Conservation (phyloP, 139 green algal species). For the Chlorella sp. region DNA sequence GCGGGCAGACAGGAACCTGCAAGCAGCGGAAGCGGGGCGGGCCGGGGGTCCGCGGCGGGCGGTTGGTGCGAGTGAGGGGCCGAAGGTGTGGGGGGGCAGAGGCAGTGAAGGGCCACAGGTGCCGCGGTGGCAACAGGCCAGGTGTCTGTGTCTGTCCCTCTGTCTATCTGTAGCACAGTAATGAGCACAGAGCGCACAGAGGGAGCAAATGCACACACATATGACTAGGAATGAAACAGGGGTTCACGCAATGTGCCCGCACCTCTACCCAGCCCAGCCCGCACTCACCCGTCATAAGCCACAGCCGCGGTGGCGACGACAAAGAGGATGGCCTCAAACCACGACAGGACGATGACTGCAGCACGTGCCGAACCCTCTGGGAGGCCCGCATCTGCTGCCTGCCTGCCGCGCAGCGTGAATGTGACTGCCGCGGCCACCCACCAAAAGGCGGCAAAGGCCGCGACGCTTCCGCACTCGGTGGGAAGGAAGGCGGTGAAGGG, state of each 20-base stretch:
- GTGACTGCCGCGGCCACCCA: not conserved
- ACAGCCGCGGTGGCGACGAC: not conserved
- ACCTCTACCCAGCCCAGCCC: not conserved
- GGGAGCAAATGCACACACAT: not conserved
- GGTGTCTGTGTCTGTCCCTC: too few species aligned
- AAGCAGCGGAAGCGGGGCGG: too few species aligned
- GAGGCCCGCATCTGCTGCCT: not conserved
- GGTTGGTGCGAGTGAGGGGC: too few species aligned
- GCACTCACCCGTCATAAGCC: conserved; percentile 6
- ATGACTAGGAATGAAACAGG: too few species aligned
- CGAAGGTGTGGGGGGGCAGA: too few species aligned
- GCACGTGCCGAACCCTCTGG: not conserved
- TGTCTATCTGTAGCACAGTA: too few species aligned
- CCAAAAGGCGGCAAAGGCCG: conserved; percentile 6
- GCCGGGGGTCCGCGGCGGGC: too few species aligned
- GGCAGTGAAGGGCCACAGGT: too few species aligned
- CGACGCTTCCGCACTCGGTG: not conserved
- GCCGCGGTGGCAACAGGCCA: too few species aligned
- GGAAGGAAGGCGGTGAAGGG: not conserved
- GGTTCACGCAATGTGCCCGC: too few species aligned
- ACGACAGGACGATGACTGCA: conserved; percentile 10
- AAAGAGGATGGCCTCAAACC: not conserved
- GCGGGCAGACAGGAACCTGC: too few species aligned
- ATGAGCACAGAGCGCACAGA: not conserved
- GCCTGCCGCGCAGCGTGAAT: not conserved